These are phyloP conservation scores for Dioscorea alata DNA, from an alignment of 106 monocot species.

Conservation along the genomic window DNA sequence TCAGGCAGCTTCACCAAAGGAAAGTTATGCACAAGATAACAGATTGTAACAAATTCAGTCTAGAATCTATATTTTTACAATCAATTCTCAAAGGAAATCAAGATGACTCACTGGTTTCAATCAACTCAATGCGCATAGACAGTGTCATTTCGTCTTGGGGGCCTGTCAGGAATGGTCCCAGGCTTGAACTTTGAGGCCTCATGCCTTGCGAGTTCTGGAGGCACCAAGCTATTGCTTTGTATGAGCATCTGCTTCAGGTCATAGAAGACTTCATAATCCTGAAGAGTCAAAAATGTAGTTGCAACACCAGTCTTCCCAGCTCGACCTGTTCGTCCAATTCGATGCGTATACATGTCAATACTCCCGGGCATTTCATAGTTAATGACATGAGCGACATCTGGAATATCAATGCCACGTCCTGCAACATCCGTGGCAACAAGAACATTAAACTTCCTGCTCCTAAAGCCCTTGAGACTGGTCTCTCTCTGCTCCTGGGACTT, in stretches of 20 bases:
- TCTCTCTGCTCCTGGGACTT: conserved; percentile 97
- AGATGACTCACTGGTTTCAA: not conserved
- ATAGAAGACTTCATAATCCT: conserved; percentile 86
- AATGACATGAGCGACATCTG: conserved; percentile 95
- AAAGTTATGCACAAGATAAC: too few species aligned
- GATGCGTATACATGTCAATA: conserved; percentile 92
- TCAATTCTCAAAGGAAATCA: too few species aligned
- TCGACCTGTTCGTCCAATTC: conserved; percentile 92
- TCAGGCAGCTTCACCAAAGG: too few species aligned
- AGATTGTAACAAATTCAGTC: too few species aligned
- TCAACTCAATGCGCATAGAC: conserved; percentile 61
- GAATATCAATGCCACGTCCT: conserved; percentile 95
- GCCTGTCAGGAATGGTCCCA: conserved; percentile 79
- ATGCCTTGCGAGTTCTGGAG: conserved; percentile 90
- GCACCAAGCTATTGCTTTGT: conserved; percentile 86
- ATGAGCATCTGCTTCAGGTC: conserved; percentile 99
- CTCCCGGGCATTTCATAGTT: conserved; percentile 86
- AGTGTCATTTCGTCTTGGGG: conserved; percentile 89
- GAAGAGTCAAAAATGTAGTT: conserved; percentile 88
- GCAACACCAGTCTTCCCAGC: conserved; percentile 93
- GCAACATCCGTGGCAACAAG: conserved; percentile 97
- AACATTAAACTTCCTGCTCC: conserved; percentile 75
- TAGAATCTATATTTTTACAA: too few species aligned
- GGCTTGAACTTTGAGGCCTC: conserved; percentile 98
- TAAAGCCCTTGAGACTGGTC: conserved; percentile 91